Percentiles rank a stretch among this genome's conserved stretches.
Evolutionary conservation across 2,329 filamentous ascomycete species (phyloP).

Genomic region (Cucurbitaria berberidis): DNA sequence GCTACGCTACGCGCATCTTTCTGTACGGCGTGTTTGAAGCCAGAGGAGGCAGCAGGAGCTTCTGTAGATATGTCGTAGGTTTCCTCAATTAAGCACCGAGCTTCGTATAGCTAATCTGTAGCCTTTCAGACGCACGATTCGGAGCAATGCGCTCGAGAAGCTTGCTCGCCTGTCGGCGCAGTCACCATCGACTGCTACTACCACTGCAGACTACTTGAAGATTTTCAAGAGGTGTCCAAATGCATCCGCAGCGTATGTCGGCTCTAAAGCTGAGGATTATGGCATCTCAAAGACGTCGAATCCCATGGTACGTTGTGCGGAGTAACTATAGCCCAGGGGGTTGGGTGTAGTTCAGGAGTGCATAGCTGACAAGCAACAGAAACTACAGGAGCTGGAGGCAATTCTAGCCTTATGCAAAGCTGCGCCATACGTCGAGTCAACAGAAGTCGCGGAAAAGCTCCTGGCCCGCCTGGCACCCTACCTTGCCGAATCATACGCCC

Average conservation of each 20-base stretch:
- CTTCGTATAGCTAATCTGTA: background rate
- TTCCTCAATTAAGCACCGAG: background rate
- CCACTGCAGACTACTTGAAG: conserved; percentile 48
- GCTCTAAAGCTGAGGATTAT: conserved; percentile 6
- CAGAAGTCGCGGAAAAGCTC: conserved; percentile 77
- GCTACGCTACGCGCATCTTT: conserved; percentile 5
- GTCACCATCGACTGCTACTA: conserved; percentile 29
- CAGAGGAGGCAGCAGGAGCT: background rate
- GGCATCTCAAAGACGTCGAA: conserved; percentile 28
- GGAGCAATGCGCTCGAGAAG: conserved; percentile 58
- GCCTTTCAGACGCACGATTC: conserved; percentile 42
- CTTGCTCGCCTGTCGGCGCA: conserved; percentile 56
- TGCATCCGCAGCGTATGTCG: conserved; percentile 19
- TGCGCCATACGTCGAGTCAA: conserved; percentile 73
- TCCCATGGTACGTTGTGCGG: conserved; percentile 44
- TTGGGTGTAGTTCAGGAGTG: background rate
- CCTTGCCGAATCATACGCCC: conserved; percentile 81
- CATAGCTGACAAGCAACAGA: conserved; percentile 56
- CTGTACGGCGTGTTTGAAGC: background rate
- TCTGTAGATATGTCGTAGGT: conserved; percentile 13
- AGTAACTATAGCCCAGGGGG: background rate
- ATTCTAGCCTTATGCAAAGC: conserved; percentile 90
- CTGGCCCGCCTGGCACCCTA: conserved; percentile 82
- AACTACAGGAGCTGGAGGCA: conserved; percentile 88
- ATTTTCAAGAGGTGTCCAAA: conserved; percentile 51